Conservation (phyloP, 2,329 filamentous ascomycete genomes). For the Incumbomyces lentus region DNA sequence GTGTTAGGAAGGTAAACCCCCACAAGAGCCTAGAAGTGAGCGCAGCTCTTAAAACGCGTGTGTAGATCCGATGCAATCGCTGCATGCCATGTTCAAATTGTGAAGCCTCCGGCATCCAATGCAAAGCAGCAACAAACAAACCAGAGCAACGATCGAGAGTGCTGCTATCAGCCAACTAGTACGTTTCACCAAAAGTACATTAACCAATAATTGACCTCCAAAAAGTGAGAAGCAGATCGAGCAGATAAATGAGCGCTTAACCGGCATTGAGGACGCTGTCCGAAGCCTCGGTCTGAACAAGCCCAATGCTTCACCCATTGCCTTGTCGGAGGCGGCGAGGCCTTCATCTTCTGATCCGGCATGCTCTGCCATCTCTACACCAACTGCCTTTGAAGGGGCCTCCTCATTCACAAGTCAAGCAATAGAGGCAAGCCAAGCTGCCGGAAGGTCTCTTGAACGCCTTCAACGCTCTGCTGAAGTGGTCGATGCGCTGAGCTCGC, state of each 20-base stretch:
- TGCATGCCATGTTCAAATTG: slow-evolving; percentile 33
- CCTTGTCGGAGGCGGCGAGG: neutral
- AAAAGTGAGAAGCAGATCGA: slow-evolving; percentile 44
- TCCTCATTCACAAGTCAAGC: slow-evolving; percentile 7
- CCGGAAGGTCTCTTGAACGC: neutral
- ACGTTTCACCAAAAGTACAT: slow-evolving; percentile 13
- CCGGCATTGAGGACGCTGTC: slow-evolving; percentile 37
- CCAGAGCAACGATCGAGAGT: slow-evolving; percentile 30
- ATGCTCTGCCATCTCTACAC: neutral
- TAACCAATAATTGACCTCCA: slow-evolving; percentile 6
- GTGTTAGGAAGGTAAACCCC: slow-evolving; percentile 12
- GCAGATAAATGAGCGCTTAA: slow-evolving; percentile 40
- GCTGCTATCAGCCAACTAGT: slow-evolving; percentile 34
- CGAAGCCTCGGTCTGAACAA: slow-evolving; percentile 12
- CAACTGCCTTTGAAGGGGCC: slow-evolving; percentile 4
- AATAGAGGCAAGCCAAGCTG: slow-evolving; percentile 3
- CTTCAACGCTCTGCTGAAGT: slow-evolving; percentile 1
- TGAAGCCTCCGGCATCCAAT: slow-evolving; percentile 27
- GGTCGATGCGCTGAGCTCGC: slow-evolving; percentile 2
- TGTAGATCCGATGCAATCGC: slow-evolving; percentile 34
- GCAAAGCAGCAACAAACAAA: slow-evolving; percentile 29
- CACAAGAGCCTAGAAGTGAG: neutral
- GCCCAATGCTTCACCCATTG: neutral
- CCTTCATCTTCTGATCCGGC: neutral
- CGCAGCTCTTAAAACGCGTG: neutral